Base-by-base conservation (phyloP, 371 early-diverging fungal genomes). In the Actinomortierella wolfii region DNA sequence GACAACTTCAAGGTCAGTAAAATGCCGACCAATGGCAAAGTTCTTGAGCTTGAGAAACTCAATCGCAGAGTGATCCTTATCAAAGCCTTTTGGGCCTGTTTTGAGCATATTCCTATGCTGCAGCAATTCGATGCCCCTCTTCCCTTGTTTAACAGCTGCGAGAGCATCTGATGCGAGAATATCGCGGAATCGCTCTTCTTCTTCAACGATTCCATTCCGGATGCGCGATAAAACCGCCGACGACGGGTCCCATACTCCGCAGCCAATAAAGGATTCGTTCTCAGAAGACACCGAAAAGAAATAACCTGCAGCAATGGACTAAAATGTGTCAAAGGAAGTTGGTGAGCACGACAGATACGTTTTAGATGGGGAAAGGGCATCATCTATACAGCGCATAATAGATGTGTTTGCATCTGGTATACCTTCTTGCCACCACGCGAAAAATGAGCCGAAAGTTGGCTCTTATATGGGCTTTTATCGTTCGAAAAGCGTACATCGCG, bases 401-500 rank as follows among this genome's bases (percentile, higher is more conserved):
- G n/a, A n/a, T n/a, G n/a, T n/a, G n/a, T n/a, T n/a, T n/a, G n/a
- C n/a, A n/a, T n/a, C n/a, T 23, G 23, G 23, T 1, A 13, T 25
- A 71, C 71, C 66, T 82, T 83, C 29, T 78, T 81, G 5, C 86
- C 86, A 8, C 76, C 79, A n/a, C 76, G 62, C 0, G 83, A 80
- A 55, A 82, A 84, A 15, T 76, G 58, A 2, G 81, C 84, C 1
- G 79, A 61, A 3, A 83, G 48, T 23, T 79, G 67, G 0, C 63
- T 64, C 67, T 86, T 86, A 61, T 86, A 86, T 0, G 86, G 86
- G 15, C 77, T 67, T 54, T 77, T 69, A 25, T 86, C 86, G 17
- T 84, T 86, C 0, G 84, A 80, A 50, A 86, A 86, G 18, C 86
- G 79, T 9, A 86, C 46, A 57, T 86, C 86, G 3, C 86, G 82